Evolutionary conservation across 345 rosid species (phyloP), one percentile per base, ranked within the genome.

Genomic region (Citrus sp.): DNA sequence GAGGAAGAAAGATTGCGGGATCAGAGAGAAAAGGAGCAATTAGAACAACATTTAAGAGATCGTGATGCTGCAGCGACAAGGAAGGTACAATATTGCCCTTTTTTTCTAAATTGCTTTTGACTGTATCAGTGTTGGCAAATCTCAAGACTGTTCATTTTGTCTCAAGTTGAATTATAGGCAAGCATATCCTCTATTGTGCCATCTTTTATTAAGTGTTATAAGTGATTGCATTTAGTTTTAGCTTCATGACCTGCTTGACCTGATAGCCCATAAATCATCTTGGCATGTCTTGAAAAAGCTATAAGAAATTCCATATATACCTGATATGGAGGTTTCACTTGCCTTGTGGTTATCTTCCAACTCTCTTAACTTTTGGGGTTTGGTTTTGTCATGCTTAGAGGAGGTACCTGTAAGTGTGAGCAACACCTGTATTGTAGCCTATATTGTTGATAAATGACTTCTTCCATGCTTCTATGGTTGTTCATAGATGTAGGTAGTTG

Each of bases 1-100:
- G 99, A 96, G 83, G 97, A 94, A 83, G 99, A 96, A 86, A 91
- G 91, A 78, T 30, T 86, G 87, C 99, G 86, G 51, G 99, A 96
- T 84, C 98, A 94, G 83, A 89, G 81, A 80, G 99, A 96, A 86
- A 92, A 87, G 85, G 97, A 96, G 84, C 90, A 94, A 67, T 84
- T 96, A 70, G 99, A 96, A 83, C 89, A 63, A 82, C 88, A 92
- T 84, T 54, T 96, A 68, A 91, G 88, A 88, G 97, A 88, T 46
- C 97, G 99, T 61, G 99, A 96, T 89, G 92, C 90, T 77, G 94
- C 90, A 18, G 79, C 86, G 58, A 96, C 98, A 62, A 82, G 94
- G 65, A 96, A 92, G 94, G 98, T 94, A 83, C 58, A 67, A 21
- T 51, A 30, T 32, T 54, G 42, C 49, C 21, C 19, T 7, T 70